Evolutionary conservation across 164 flowering plant genomes (phyloP).

Genomic region (Protea cynaroides): DNA sequence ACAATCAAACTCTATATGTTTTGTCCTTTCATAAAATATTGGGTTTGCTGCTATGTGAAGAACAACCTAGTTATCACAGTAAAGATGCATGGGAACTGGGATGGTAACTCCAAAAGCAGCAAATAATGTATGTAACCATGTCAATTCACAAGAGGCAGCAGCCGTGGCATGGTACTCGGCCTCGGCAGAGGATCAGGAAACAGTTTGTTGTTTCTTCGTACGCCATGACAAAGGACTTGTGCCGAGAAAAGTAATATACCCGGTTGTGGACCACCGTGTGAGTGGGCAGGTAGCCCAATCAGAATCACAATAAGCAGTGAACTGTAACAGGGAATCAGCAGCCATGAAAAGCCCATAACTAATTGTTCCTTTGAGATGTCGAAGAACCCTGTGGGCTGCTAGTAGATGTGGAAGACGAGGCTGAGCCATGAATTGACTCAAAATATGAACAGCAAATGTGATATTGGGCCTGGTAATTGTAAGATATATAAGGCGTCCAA

Average conservation of each 20-base stretch:
- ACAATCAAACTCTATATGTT: no score
- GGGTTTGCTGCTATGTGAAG: no score
- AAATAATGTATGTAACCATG: not conserved
- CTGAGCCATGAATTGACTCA: constrained; percentile 8
- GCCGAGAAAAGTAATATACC: not conserved
- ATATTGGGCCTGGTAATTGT: constrained; percentile 7
- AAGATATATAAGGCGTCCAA: constrained; percentile 7
- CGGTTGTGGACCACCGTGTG: not conserved
- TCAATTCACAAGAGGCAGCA: not conserved
- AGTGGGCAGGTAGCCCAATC: no score
- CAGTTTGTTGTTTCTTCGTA: not conserved
- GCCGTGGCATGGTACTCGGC: constrained; percentile 1
- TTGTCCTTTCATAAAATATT: no score
- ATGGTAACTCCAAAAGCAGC: no score
- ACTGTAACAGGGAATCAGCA: not conserved
- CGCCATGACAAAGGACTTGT: not conserved
- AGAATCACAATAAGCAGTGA: no score
- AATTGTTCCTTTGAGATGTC: constrained; percentile 2
- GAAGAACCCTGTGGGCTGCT: constrained; percentile 1
- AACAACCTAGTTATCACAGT: no score
- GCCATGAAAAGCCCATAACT: not conserved
- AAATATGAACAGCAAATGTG: constrained; percentile 3
- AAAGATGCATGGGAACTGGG: no score
- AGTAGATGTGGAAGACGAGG: constrained; percentile 3
- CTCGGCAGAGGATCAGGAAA: not conserved